phyloP scores from a whole-genome alignment of 148 eudicot genomes.

The Rhododendron vialii region DNA sequence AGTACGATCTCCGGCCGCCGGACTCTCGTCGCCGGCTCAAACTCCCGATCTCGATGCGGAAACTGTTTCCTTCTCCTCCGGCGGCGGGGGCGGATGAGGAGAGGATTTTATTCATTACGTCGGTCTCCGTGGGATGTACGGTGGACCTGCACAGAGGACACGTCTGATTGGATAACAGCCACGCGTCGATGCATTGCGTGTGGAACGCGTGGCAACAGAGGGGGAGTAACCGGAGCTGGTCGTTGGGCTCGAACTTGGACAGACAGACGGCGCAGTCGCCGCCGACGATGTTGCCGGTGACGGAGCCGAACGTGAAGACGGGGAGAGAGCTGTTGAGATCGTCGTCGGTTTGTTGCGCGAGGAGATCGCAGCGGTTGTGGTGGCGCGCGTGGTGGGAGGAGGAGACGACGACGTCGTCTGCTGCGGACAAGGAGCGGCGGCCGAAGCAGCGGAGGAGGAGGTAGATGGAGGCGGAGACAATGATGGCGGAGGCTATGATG shows the following conservation, averaged over 20 bases:
- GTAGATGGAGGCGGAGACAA: constrained; percentile 37
- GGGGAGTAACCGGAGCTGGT: constrained; percentile 71
- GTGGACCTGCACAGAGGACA: constrained; percentile 88
- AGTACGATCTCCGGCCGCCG: constrained; percentile 43
- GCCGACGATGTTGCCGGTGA: constrained; percentile 31
- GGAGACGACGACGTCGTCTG: constrained; percentile 11
- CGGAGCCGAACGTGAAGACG: constrained; percentile 55
- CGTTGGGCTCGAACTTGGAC: constrained; percentile 66
- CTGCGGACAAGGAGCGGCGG: constrained; percentile 13
- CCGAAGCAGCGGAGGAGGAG: constrained; percentile 32
- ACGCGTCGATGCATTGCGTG: constrained; percentile 69
- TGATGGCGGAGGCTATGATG: constrained; percentile 34
- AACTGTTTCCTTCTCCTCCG: constrained; percentile 34
- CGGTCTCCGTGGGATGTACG: constrained; percentile 47
- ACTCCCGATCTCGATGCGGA: constrained; percentile 75
- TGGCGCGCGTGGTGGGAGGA: not conserved
- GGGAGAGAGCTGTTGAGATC: constrained; percentile 50
- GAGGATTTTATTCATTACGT: constrained; percentile 31
- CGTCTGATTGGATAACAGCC: constrained; percentile 60
- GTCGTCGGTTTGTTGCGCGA: not conserved
- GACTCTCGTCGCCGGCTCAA: constrained; percentile 41
- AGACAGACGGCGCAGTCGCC: constrained; percentile 88
- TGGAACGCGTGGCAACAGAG: constrained; percentile 93
- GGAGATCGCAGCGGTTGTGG: not conserved
- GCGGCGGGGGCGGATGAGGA: constrained; percentile 2